Conservation (phyloP, 331 rosid genomes). For the Quercus phellos region DNA sequence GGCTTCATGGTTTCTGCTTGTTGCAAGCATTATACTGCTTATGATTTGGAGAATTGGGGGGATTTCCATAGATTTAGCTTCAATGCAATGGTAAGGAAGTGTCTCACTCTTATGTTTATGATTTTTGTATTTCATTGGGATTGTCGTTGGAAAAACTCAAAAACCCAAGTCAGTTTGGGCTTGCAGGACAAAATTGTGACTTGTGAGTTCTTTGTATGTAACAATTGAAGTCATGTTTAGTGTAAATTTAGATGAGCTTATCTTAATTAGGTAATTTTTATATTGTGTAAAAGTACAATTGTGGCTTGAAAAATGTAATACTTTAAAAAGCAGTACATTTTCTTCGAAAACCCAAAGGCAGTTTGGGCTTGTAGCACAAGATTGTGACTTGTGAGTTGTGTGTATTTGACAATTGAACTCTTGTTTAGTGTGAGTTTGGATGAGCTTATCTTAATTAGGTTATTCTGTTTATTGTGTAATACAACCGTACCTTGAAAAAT, state of each 20-base stretch:
- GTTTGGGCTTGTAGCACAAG: too few relatives aligned
- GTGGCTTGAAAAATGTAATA: too few relatives aligned
- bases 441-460: too few relatives aligned
- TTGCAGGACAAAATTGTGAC: too few relatives aligned
- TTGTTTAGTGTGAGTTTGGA: neutral
- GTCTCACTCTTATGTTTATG: neutral
- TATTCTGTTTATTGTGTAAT: too few relatives aligned
- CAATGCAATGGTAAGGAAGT: conserved; percentile 71
- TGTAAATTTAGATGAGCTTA: neutral
- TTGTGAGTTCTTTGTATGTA: neutral
- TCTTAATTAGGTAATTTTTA: too few relatives aligned
- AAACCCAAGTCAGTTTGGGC: neutral
- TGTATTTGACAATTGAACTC: neutral
- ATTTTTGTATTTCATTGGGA: neutral
- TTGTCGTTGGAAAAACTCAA: neutral
- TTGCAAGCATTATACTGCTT: conserved; percentile 85
- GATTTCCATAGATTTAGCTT: conserved; percentile 60
- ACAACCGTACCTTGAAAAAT: too few relatives aligned
- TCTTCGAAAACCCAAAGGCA: too few relatives aligned
- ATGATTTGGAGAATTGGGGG: conserved; percentile 83
- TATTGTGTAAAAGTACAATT: too few relatives aligned
- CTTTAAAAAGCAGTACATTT: too few relatives aligned
- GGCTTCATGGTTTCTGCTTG: conserved; percentile 83
- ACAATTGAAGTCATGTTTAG: neutral
- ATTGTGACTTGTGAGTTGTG: neutral